Evolutionary conservation across 768 basidiomycete species (phyloP).

Genomic region (Favolaschia claudopus): DNA sequence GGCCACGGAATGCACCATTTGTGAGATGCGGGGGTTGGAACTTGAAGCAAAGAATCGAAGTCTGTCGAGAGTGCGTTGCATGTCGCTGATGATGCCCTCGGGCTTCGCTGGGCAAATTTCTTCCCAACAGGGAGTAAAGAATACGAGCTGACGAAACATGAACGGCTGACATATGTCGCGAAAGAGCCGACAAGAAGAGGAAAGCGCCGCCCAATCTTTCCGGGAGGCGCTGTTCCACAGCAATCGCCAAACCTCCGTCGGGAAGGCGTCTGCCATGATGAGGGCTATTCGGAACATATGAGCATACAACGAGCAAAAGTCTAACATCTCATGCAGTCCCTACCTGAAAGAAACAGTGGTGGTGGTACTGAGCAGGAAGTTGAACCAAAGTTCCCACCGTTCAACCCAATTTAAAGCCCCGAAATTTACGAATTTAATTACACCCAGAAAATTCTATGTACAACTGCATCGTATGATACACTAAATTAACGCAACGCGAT

Average conservation of each 20-base stretch:
- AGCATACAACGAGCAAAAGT: too few species aligned
- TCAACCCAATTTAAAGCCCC: too few species aligned
- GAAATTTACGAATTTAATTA: too few species aligned
- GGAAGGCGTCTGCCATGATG: neutral
- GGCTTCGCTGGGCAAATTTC: neutral
- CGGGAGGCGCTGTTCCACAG: neutral
- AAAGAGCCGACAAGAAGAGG: constrained; percentile 7
- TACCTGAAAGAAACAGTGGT: too few species aligned
- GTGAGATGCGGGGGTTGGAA: neutral
- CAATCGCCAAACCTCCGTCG: constrained; percentile 3
- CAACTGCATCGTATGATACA: too few species aligned
- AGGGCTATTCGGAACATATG: too few species aligned
- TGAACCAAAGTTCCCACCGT: too few species aligned
- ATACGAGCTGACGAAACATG: neutral
- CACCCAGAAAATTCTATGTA: too few species aligned
- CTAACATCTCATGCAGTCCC: too few species aligned
- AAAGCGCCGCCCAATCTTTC: constrained; percentile 2
- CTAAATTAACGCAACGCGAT: too few species aligned
- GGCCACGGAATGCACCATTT: constrained; percentile 9
- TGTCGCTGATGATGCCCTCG: neutral
- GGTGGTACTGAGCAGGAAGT: too few species aligned
- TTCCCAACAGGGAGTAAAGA: neutral
- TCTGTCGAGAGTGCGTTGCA: constrained; percentile 3
- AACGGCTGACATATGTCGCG: constrained; percentile 15
- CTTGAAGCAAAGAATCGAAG: neutral